Evolutionary conservation across 1,284 basidiomycete genomes (phyloP).

Genomic region (Ceratobasidium sp.): DNA sequence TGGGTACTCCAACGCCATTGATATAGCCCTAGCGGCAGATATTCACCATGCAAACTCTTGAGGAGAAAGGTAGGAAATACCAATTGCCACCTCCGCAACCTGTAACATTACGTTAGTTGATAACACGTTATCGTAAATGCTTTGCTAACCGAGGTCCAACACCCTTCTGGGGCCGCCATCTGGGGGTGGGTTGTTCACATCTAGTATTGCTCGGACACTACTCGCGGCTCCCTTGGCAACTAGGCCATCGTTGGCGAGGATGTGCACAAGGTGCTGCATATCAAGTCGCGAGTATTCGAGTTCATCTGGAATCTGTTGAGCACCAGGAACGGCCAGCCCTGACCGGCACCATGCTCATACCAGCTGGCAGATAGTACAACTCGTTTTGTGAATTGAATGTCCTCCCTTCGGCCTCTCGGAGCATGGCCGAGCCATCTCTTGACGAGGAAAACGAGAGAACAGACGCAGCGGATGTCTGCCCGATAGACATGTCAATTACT

Average conservation of each 20-base stretch:
- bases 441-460: constrained; percentile 45
- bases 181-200: constrained; percentile 24
- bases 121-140: background rate
- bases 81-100: constrained; percentile 44
- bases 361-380: constrained; percentile 45
- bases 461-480: constrained; percentile 38
- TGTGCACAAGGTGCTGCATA: constrained; percentile 46
- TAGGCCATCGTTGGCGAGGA: constrained; percentile 43
- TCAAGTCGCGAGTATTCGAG: constrained; percentile 42
- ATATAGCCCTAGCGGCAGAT: constrained; percentile 30
- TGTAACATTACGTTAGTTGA: constrained; percentile 3
- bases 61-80: constrained; percentile 23
- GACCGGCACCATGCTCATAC: constrained; percentile 2
- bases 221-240: constrained; percentile 14
- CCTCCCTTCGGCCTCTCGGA: constrained; percentile 44
- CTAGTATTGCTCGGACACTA: constrained; percentile 33
- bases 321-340: background rate
- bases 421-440: constrained; percentile 41
- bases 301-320: constrained; percentile 13
- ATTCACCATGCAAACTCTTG: background rate
- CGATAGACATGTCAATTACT: constrained; percentile 21
- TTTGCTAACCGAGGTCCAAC: constrained; percentile 43
- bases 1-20: constrained; percentile 44
- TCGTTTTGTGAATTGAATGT: constrained; percentile 47
- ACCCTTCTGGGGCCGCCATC: constrained; percentile 44